These are phyloP conservation scores for Xerocomus brunneocitrinus DNA, from an alignment of 768 basidiomycete species.

Conservation along the genomic window DNA sequence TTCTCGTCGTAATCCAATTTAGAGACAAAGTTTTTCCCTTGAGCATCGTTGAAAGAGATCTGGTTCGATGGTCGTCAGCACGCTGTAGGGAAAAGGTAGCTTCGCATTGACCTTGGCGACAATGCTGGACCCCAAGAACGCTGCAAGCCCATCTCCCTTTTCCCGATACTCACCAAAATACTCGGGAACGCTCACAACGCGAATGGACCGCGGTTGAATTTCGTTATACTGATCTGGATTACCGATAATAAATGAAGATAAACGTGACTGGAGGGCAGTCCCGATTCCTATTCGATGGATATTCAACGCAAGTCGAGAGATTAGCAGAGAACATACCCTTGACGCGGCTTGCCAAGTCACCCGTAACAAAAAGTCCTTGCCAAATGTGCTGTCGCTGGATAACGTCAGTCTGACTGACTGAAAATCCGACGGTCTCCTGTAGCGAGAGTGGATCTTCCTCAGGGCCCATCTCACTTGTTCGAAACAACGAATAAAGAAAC, in stretches of 20 bases:
- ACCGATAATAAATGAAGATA: slow-evolving; percentile 57
- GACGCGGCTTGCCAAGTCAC: slow-evolving; percentile 65
- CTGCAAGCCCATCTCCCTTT: slow-evolving; percentile 74
- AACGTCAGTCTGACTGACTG: slow-evolving; percentile 57
- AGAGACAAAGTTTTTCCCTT: slow-evolving; percentile 67
- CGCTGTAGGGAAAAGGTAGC: background rate
- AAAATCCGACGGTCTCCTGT: slow-evolving; percentile 63
- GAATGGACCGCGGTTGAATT: slow-evolving; percentile 62
- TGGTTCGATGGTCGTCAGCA: slow-evolving; percentile 24
- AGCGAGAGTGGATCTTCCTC: slow-evolving; percentile 38
- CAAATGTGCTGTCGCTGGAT: slow-evolving; percentile 69
- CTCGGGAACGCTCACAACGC: slow-evolving; percentile 69
- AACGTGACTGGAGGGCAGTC: slow-evolving; percentile 64
- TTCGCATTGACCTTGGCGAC: slow-evolving; percentile 65
- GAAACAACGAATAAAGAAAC: slow-evolving; percentile 41
- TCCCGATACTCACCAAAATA: slow-evolving; percentile 91
- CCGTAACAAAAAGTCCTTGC: slow-evolving; percentile 78
- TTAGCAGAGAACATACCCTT: slow-evolving; percentile 48
- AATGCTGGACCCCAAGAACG: slow-evolving; percentile 79
- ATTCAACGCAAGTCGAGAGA: background rate
- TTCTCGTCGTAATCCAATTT: slow-evolving; percentile 72
- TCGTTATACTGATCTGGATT: slow-evolving; percentile 65
- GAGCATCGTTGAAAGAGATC: slow-evolving; percentile 71
- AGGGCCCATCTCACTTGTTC: slow-evolving; percentile 21
- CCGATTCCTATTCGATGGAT: slow-evolving; percentile 46